Percentiles rank a stretch among this genome's conserved stretches.
Evolutionary conservation across 345 rosid genomes (phyloP).

Genomic region (Brassica incana): DNA sequence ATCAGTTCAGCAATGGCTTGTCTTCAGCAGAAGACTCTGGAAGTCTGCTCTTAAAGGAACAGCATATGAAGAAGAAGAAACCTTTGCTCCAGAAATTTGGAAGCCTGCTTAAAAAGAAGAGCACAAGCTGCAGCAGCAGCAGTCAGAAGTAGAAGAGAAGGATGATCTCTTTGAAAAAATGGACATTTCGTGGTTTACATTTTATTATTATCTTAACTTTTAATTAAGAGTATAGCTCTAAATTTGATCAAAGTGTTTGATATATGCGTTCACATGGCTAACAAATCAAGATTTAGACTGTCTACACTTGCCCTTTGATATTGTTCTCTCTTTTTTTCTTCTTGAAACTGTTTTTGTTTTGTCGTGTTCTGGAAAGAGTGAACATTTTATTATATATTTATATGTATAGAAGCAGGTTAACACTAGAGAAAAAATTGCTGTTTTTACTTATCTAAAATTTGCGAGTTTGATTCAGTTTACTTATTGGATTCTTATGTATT

Average conservation of each 20-base stretch:
- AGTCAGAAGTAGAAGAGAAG: conserved; percentile 42
- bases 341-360: conserved; percentile 1
- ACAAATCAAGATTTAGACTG: conserved; percentile 12
- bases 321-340: conserved; percentile 7
- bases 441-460: not conserved
- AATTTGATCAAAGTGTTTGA: not conserved
- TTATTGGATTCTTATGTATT: too few species aligned
- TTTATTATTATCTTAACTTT: not conserved
- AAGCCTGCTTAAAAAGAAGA: conserved; percentile 83
- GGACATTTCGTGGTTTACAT: conserved; percentile 14
- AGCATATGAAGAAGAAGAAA: conserved; percentile 81
- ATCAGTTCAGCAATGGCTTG: conserved; percentile 57
- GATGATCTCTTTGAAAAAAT: not conserved
- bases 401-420: conserved; percentile 8
- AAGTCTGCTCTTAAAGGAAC: conserved; percentile 62
- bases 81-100: conserved; percentile 93
- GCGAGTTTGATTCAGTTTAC: not conserved
- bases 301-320: conserved; percentile 27
- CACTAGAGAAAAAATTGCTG: not conserved
- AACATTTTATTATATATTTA: not conserved
- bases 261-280: conserved; percentile 6
- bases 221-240: not conserved
- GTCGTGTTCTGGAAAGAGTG: not conserved
- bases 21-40: conserved; percentile 54
- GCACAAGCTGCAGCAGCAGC: conserved; percentile 42